Evolutionary conservation across 2,329 filamentous ascomycete genomes (phyloP).

Genomic region (Sclerotinia trifoliorum): DNA sequence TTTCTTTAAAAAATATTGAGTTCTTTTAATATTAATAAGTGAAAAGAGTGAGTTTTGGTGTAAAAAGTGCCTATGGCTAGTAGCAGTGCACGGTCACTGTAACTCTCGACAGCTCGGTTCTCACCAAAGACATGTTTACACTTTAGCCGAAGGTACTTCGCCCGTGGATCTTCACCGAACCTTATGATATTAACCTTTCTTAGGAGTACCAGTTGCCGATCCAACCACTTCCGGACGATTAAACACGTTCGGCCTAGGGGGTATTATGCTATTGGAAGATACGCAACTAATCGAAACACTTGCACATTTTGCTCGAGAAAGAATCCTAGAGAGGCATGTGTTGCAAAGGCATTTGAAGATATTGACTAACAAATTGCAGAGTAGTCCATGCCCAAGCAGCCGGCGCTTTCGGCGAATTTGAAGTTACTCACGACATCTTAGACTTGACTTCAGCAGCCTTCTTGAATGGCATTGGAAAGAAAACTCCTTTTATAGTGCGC

Average conservation of each 20-base stretch:
- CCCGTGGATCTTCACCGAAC: not conserved
- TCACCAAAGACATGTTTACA: slow-evolving; percentile 32
- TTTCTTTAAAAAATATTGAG: too few relatives aligned
- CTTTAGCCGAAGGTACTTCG: slow-evolving; percentile 35
- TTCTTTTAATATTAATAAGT: too few relatives aligned
- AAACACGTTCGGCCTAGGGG: slow-evolving; percentile 35
- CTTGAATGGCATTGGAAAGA: slow-evolving; percentile 56
- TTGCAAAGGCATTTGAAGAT: rapidly evolving
- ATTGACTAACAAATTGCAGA: not conserved
- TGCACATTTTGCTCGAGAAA: slow-evolving; percentile 51
- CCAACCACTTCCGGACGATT: slow-evolving; percentile 25
- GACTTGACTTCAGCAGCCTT: slow-evolving; percentile 56
- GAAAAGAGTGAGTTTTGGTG: too few relatives aligned
- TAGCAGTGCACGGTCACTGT: too few relatives aligned
- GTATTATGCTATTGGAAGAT: slow-evolving; percentile 61
- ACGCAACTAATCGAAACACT: slow-evolving; percentile 64
- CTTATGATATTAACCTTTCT: not conserved
- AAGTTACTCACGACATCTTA: slow-evolving; percentile 58
- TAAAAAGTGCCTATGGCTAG: too few relatives aligned
- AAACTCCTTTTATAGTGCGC: slow-evolving; percentile 58
- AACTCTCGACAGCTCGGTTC: slow-evolving; percentile 19
- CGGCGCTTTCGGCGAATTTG: slow-evolving; percentile 48
- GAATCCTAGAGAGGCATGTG: slow-evolving; percentile 46
- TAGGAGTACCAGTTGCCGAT: slow-evolving; percentile 23
- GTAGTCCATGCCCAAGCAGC: slow-evolving; percentile 60